phyloP scores from a whole-genome alignment of 2,329 filamentous ascomycete species.

The Emmonsia crescens region DNA sequence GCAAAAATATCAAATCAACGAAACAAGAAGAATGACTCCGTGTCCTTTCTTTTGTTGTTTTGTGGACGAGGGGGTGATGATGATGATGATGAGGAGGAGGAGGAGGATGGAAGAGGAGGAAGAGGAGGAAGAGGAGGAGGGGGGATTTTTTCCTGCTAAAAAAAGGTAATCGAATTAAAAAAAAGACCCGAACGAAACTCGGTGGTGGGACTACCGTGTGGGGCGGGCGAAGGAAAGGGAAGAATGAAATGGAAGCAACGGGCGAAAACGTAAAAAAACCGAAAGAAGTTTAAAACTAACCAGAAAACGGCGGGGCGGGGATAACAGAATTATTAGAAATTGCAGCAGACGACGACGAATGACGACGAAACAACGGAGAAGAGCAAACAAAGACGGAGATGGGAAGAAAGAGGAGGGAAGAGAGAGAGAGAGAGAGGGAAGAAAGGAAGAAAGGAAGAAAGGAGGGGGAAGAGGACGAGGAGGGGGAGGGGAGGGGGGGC shows the following conservation, averaged over 20 bases:
- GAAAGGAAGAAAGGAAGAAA: background rate
- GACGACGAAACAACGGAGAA: background rate
- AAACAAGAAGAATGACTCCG: background rate
- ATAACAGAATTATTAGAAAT: constrained; percentile 1
- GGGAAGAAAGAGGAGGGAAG: background rate
- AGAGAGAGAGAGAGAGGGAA: constrained; percentile 2
- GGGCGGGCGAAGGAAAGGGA: background rate
- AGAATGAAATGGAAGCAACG: background rate
- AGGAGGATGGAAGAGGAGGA: background rate
- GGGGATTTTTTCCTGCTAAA: background rate
- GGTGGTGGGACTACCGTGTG: background rate
- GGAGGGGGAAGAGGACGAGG: background rate
- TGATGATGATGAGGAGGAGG: background rate
- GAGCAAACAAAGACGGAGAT: background rate
- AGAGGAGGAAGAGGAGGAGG: background rate
- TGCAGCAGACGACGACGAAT: background rate
- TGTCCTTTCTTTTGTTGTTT: background rate
- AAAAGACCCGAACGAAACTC: background rate
- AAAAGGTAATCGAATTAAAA: background rate
- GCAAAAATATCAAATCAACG: background rate
- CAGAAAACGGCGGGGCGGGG: background rate
- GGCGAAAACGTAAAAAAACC: background rate
- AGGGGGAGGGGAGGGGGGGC: background rate
- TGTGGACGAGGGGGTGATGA: background rate
- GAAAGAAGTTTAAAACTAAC: background rate